Conservation (phyloP, 768 basidiomycete species). For the Boletellus sp. region DNA sequence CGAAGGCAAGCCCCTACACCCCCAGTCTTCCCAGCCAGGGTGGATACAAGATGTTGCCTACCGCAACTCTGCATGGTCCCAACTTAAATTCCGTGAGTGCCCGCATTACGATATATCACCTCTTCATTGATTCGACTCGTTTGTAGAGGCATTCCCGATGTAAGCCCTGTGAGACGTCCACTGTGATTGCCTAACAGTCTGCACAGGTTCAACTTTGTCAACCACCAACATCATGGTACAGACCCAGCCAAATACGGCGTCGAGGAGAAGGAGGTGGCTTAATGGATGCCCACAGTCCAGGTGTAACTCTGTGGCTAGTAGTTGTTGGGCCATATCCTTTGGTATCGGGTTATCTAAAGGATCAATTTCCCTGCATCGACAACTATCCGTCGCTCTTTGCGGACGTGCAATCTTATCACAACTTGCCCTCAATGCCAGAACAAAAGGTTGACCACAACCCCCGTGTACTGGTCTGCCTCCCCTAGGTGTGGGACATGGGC, state of each 20-base stretch:
- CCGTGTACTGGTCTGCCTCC: slow-evolving; percentile 35
- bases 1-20: slow-evolving; percentile 84
- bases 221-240: slow-evolving; percentile 83
- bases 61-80: slow-evolving; percentile 89
- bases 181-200: slow-evolving; percentile 6
- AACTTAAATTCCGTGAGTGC: slow-evolving; percentile 84
- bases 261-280: slow-evolving; percentile 25
- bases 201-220: slow-evolving; percentile 91
- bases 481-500: slow-evolving; percentile 36
- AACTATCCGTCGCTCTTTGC: background rate
- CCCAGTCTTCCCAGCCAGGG: slow-evolving; percentile 71
- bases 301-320: slow-evolving; percentile 7
- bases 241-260: slow-evolving; percentile 77
- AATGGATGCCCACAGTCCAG: slow-evolving; percentile 13
- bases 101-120: slow-evolving; percentile 3
- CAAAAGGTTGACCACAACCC: slow-evolving; percentile 32
- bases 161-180: slow-evolving; percentile 32
- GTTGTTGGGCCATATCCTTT: background rate
- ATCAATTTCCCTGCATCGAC: background rate
- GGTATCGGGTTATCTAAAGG: background rate
- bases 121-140: slow-evolving; percentile 11
- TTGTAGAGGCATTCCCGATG: slow-evolving; percentile 71
- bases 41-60: slow-evolving; percentile 88
- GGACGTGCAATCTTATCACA: background rate
- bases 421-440: slow-evolving; percentile 6